Base-by-base conservation (phyloP, 2,329 filamentous ascomycete genomes). In the Colletotrichum sp. region DNA sequence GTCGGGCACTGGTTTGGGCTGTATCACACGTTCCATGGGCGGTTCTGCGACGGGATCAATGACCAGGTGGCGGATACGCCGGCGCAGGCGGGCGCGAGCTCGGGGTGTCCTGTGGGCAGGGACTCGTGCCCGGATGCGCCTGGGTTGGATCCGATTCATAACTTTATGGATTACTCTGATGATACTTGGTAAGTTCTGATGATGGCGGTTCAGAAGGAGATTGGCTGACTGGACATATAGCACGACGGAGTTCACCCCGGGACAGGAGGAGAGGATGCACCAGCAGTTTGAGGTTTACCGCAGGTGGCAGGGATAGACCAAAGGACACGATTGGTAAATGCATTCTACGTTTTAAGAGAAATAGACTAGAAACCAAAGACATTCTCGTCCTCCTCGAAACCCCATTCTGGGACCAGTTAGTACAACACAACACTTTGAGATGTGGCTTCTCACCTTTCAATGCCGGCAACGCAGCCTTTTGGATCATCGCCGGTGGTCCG, bases 1-100 rank as follows among this genome's bases (percentile, higher is more conserved):
- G 81, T 85, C 52, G 87, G 87, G 14, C 87, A 89, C 81, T 89
- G 87, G 87, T 80, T 89, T 66, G 87, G 87, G 52, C 82, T 89
- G 28, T 82, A 81, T 75, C 87, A 89, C 79, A 88, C 87, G 43
- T 89, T 89, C 79, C 79, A 87, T 69, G 86, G 84, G n/a, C 30
- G 69, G 26, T 84, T 82, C 69, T 85, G 84, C 76, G 77, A 43
- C 3, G 78, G 79, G 5, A 77, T 73, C 48, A 86, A 85, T 43
- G 87, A 88, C 77, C 79, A 77, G 58, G 80, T 88, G 13, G 78
- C 79, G 62, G 86, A 88, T 71, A 88, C 86, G 21, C 85, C 86
- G 24, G 81, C 84, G 34, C 81, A 85, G 79, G 78, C 77, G 79
- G 82, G 77, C 26, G 67, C 79, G n/a, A 79, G 81, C 34, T 75